These are phyloP conservation scores for Leucosporidium scottii DNA, from an alignment of 768 basidiomycete genomes.

Conservation along the genomic window DNA sequence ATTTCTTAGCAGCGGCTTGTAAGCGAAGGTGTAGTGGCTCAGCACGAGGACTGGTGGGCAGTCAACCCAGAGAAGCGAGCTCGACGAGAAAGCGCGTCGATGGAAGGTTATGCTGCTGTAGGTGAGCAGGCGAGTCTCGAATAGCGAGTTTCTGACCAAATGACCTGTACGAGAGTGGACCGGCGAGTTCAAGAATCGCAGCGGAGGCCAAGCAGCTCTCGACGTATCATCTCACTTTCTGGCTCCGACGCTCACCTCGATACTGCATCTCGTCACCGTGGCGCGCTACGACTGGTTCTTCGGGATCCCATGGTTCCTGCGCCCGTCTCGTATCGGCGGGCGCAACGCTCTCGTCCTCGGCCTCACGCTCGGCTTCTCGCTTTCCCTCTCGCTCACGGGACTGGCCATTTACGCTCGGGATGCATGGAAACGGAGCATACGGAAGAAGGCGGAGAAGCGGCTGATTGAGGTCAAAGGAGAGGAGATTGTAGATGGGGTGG, in stretches of 20 bases:
- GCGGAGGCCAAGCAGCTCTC: no score
- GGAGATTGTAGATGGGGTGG: constrained; percentile 71
- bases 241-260: neutral
- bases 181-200: no score
- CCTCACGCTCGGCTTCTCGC: constrained; percentile 64
- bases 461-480: constrained; percentile 50
- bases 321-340: constrained; percentile 19
- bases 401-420: constrained; percentile 52
- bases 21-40: no score
- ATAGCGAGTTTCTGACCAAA: no score
- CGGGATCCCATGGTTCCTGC: constrained; percentile 18
- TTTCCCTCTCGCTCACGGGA: constrained; percentile 66
- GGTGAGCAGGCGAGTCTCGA: no score
- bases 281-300: neutral
- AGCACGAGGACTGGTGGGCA: no score
- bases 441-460: constrained; percentile 36
- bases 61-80: no score
- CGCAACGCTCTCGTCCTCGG: constrained; percentile 43
- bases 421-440: constrained; percentile 43
- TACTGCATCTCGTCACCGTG: neutral
- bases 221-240: neutral
- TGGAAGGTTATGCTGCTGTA: no score
- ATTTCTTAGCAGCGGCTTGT: no score
- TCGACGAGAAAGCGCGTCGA: no score
- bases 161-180: no score